Base-by-base conservation (phyloP, 768 basidiomycete species). In the Collybiopsis luxurians region DNA sequence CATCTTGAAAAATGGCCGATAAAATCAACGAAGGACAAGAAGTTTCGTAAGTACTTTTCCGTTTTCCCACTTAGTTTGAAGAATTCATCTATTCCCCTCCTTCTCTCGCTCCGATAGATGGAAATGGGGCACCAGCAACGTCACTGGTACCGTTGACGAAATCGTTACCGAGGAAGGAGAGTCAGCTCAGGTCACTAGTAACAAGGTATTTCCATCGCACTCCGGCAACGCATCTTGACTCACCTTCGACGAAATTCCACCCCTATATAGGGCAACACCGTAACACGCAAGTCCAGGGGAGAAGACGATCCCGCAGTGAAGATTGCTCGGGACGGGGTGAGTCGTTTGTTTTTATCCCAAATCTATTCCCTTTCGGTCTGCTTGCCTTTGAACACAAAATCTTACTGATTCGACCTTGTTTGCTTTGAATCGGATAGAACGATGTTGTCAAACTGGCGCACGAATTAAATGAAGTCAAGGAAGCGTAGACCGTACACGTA, bases 401-500 rank as follows among this genome's bases (percentile, higher is more conserved):
- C n/a, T n/a, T n/a, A n/a, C n/a, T n/a, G n/a, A n/a, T n/a, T n/a
- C n/a, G n/a, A 17, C 9, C 17, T 42, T 42, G 21, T 9, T 9
- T 6, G 5, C 5, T 42, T 21, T 2, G 40, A 15, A 6, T 43
- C 0, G 23, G 9, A n/a, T 17, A 49, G 48, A 49, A 49, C 48
- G 48, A 49, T 12, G 48, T 49, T 15, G 48, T 49, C 4, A 49
- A 49, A 49, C 15, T 49, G n/a, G 31, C 48, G 11, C 51, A 53
- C 11, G 51, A 53, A 21, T 17, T 53, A 21, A 53, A 53, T 21
- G 51, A 53, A 36, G 39, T 53, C n/a, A 53, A 53, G 17, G 51
- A 53, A 34, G 31, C 31, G 31, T 34, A 34, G 13, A 13, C 13
- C 5, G 31, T 6, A 34, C 5, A 34, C 31, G 5, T 34, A 13